Conservation (phyloP, 108 stramenopile genomes). For the Bacterosira constricta region DNA sequence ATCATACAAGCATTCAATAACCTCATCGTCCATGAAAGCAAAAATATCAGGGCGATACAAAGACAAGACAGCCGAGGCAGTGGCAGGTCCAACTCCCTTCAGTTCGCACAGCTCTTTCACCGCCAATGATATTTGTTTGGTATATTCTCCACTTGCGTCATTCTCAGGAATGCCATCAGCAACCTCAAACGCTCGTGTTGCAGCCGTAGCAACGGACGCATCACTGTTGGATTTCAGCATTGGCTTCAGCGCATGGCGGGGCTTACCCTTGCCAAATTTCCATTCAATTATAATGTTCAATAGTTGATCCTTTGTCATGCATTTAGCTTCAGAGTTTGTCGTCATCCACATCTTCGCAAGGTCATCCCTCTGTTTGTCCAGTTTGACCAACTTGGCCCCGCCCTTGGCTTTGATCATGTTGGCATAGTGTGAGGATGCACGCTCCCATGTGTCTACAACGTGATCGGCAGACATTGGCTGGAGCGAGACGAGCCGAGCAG, state of each 20-base stretch:
- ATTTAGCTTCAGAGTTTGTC: not conserved
- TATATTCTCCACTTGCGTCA: not conserved
- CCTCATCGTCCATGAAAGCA: conserved; percentile 88
- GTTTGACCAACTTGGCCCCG: conserved; percentile 21
- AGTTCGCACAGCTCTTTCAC: conserved; percentile 54
- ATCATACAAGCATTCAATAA: conserved; percentile 70
- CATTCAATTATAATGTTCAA: conserved; percentile 60
- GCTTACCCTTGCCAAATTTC: conserved; percentile 85
- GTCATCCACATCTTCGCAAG: not conserved
- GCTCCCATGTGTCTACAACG: not conserved
- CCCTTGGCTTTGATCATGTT: conserved; percentile 52
- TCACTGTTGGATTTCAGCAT: conserved; percentile 56
- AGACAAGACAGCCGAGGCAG: conserved; percentile 67
- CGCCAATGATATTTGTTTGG: conserved; percentile 1
- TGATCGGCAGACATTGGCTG: not conserved
- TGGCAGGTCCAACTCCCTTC: conserved; percentile 74
- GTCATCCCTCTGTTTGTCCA: conserved; percentile 30
- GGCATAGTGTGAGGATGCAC: conserved; percentile 23
- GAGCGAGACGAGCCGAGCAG: conserved; percentile 23
- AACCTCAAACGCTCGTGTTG: conserved; percentile 42
- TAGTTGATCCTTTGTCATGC: conserved; percentile 63
- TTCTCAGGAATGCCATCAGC: conserved; percentile 12
- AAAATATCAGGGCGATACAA: conserved; percentile 60
- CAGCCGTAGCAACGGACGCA: conserved; percentile 22
- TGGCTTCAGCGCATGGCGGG: conserved; percentile 57